Evolutionary conservation across 1,284 basidiomycete species (phyloP).

Genomic region (Malassezia brasiliensis): DNA sequence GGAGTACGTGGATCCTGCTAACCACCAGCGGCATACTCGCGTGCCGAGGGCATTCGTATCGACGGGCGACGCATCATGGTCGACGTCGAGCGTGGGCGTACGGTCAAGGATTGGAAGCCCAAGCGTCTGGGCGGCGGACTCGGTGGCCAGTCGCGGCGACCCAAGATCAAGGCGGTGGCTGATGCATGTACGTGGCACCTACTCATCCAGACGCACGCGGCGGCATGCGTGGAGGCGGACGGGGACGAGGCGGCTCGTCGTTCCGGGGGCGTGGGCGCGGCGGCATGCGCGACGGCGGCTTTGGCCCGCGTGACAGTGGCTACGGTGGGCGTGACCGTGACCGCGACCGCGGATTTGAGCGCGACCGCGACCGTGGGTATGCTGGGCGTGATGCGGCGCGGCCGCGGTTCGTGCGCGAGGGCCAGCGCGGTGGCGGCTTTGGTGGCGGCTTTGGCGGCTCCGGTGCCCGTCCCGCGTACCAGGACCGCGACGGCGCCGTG

Average conservation of each 20-base stretch:
- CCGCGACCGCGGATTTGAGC: neutral
- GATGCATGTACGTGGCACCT: neutral
- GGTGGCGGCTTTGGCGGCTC: neutral
- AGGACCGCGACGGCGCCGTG: conserved; percentile 10
- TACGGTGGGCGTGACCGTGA: conserved; percentile 1
- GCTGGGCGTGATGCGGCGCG: neutral
- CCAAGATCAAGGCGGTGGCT: conserved; percentile 22
- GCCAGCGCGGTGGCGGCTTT: neutral
- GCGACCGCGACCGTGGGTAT: neutral
- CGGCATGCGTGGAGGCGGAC: conserved; percentile 37
- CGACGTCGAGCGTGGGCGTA: conserved; percentile 93
- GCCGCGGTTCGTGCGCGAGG: conserved; percentile 1
- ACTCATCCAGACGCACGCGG: conserved; percentile 38
- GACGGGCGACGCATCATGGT: conserved; percentile 89
- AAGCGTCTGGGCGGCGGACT: conserved; percentile 86
- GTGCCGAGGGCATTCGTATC: conserved; percentile 93
- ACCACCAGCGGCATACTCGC: conserved; percentile 86
- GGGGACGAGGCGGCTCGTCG: conserved; percentile 42
- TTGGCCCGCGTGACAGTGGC: neutral
- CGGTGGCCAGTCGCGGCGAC: conserved; percentile 64
- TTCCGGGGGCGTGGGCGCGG: conserved; percentile 36
- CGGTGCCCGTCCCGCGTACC: neutral
- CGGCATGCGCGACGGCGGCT: conserved; percentile 1
- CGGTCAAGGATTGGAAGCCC: conserved; percentile 97
- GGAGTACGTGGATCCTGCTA: conserved; percentile 9